Evolutionary conservation across 202 grass and related monocot genomes (phyloP).

Genomic region (Saccharum hybrid): DNA sequence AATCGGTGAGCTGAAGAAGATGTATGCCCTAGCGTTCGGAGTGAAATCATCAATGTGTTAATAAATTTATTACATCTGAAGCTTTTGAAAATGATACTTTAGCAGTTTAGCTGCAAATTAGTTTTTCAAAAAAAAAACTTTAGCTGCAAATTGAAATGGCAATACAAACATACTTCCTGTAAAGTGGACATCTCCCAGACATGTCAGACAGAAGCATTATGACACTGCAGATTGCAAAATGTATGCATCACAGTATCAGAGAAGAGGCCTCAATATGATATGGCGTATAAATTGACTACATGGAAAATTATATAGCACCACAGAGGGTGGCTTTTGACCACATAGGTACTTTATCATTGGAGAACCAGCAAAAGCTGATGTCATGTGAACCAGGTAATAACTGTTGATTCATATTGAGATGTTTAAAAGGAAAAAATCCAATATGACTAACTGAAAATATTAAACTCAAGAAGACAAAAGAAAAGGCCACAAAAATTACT

Average conservation of each 20-base stretch:
- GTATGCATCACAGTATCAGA: constrained; percentile 24
- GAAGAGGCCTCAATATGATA: constrained; percentile 15
- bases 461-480: background rate
- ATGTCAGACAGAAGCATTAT: constrained; percentile 96
- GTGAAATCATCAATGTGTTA: constrained; percentile 35
- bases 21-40: constrained; percentile 71
- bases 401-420: background rate
- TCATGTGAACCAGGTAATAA: background rate
- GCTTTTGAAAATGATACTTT: constrained; percentile 38
- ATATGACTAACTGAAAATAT: background rate
- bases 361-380: background rate
- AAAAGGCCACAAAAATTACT: constrained; percentile 54
- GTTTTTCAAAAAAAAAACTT: constrained; percentile 14
- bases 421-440: background rate
- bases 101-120: constrained; percentile 16
- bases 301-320: background rate
- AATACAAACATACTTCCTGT: constrained; percentile 75
- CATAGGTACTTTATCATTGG: background rate
- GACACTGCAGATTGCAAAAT: constrained; percentile 69
- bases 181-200: constrained; percentile 89
- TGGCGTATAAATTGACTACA: background rate
- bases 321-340: background rate
- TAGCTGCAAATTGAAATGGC: constrained; percentile 22
- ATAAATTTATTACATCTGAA: constrained; percentile 27
- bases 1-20: constrained; percentile 86